A percentile compares a stretch with the other conserved stretches of the same genome.
Evolutionary conservation across 1,284 basidiomycete genomes (phyloP).

Genomic region (Cutaneotrichosporon sp.): DNA sequence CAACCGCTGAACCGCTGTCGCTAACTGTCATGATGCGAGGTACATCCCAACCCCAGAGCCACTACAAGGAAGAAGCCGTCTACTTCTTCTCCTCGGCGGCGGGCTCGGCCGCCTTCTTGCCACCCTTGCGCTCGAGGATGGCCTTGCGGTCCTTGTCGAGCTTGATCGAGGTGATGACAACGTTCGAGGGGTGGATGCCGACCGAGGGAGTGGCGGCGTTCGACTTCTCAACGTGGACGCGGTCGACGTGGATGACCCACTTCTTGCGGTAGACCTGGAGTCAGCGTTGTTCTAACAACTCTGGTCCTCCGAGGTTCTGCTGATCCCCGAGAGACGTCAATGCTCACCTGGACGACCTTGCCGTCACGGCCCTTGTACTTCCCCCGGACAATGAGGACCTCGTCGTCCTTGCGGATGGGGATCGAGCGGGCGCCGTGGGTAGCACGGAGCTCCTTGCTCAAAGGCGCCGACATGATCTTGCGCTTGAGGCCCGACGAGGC

Average conservation of each 20-base stretch:
- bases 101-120: slow-evolving; percentile 46
- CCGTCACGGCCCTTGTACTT: slow-evolving; percentile 99
- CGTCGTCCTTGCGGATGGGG: slow-evolving; percentile 97
- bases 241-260: slow-evolving; percentile 97
- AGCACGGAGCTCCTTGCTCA: slow-evolving; percentile 90
- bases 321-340: background rate
- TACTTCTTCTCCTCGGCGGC: slow-evolving; percentile 50
- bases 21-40: slow-evolving; percentile 19
- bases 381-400: slow-evolving; percentile 92
- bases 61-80: slow-evolving; percentile 20
- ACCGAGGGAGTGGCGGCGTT: slow-evolving; percentile 93
- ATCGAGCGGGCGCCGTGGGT: slow-evolving; percentile 93
- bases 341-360: slow-evolving; percentile 74
- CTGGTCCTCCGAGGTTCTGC: too few relatives aligned
- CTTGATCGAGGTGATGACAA: slow-evolving; percentile 89
- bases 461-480: slow-evolving; percentile 95
- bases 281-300: background rate
- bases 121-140: slow-evolving; percentile 56
- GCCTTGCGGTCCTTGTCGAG: slow-evolving; percentile 57
- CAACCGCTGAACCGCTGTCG: background rate
- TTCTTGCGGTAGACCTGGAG: slow-evolving; percentile 97
- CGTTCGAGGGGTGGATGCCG: slow-evolving; percentile 95
- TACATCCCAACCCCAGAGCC: slow-evolving; percentile 24
- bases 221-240: slow-evolving; percentile 96
- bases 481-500: slow-evolving; percentile 90